Evolutionary conservation across 2,329 filamentous ascomycete species (phyloP).

Genomic region (Aspergillus sp.): DNA sequence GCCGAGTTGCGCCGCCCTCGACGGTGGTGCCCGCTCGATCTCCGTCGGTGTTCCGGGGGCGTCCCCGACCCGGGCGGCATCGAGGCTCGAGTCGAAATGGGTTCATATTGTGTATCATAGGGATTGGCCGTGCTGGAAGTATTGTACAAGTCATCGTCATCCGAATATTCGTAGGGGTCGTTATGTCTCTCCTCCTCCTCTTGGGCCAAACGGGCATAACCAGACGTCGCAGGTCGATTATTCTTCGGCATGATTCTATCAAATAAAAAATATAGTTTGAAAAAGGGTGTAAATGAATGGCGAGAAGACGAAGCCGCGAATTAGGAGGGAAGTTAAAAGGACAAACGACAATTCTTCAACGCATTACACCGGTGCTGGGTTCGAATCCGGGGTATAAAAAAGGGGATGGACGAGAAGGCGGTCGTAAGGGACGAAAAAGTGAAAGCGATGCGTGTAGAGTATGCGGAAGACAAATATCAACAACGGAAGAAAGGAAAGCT

Average conservation of each 20-base stretch:
- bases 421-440: not conserved
- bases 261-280: constrained; percentile 24
- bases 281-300: constrained; percentile 14
- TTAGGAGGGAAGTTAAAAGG: constrained; percentile 9
- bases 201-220: constrained; percentile 82
- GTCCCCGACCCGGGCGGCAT: constrained; percentile 46
- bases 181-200: constrained; percentile 61
- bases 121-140: constrained; percentile 56
- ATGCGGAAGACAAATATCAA: constrained; percentile 3
- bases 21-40: constrained; percentile 49
- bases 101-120: constrained; percentile 61
- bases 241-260: constrained; percentile 58
- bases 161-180: constrained; percentile 63
- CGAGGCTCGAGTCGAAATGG: constrained; percentile 55
- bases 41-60: constrained; percentile 44
- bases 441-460: constrained; percentile 1
- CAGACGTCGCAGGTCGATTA: constrained; percentile 69
- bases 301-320: constrained; percentile 10
- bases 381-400: constrained; percentile 7
- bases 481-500: constrained; percentile 5
- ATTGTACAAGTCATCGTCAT: constrained; percentile 63
- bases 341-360: constrained; percentile 13
- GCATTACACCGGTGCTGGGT: constrained; percentile 14
- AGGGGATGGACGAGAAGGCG: constrained; percentile 1
- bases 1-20: constrained; percentile 73